Evolutionary conservation across 2,329 filamentous ascomycete genomes (phyloP).

Genomic region (Talaromyces sp.): DNA sequence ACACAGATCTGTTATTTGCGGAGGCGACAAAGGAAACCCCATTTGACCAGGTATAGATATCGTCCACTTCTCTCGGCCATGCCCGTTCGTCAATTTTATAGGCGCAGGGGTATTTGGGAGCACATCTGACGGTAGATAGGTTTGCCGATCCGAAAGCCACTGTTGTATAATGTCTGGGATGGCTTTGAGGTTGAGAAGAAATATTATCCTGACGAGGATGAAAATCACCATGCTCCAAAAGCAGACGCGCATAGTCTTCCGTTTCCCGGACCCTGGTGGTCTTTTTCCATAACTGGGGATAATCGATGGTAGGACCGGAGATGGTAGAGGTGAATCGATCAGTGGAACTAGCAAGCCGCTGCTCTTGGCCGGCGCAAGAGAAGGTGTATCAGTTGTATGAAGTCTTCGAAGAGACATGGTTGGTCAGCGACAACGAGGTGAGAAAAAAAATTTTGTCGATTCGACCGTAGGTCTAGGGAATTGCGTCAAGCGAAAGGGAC

Average conservation of each 20-base stretch:
- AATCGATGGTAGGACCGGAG: constrained; percentile 65
- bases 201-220: constrained; percentile 36
- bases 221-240: constrained; percentile 52
- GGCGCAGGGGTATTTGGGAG: constrained; percentile 71
- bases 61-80: constrained; percentile 69
- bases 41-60: constrained; percentile 67
- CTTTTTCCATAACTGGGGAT: constrained; percentile 63
- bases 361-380: constrained; percentile 10
- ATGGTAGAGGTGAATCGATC: constrained; percentile 64
- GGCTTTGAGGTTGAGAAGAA: not conserved
- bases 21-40: constrained; percentile 62
- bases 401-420: constrained; percentile 21
- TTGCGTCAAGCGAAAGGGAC: not conserved
- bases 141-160: constrained; percentile 33
- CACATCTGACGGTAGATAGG: constrained; percentile 42
- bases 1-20: constrained; percentile 67
- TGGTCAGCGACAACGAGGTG: constrained; percentile 26
- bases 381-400: constrained; percentile 13
- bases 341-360: constrained; percentile 51
- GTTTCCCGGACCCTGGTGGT: constrained; percentile 52
- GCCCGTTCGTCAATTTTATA: constrained; percentile 38
- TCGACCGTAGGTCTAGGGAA: not conserved
- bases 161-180: not conserved
- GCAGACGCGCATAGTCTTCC: constrained; percentile 54
- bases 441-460: constrained; percentile 27